These are phyloP conservation scores for Metschnikowia borealis DNA, from an alignment of 805 yeast species.

Conservation along the genomic window DNA sequence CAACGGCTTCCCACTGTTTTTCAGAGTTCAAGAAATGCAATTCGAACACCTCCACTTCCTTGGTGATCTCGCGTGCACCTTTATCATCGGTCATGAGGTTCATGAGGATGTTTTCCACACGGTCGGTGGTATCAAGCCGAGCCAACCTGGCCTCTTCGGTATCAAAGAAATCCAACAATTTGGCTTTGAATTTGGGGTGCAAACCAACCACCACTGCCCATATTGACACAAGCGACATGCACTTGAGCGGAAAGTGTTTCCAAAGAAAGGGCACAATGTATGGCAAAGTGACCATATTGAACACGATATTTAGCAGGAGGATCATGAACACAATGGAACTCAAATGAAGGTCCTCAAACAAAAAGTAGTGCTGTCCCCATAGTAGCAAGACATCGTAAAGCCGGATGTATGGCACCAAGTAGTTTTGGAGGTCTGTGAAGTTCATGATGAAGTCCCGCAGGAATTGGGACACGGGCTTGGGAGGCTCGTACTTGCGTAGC, in stretches of 20 bases:
- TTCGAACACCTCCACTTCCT: constrained; percentile 59
- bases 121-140: constrained; percentile 45
- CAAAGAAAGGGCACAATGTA: constrained; percentile 29
- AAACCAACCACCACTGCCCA: constrained; percentile 46
- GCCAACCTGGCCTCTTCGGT: constrained; percentile 64
- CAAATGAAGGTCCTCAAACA: constrained; percentile 57
- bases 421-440: constrained; percentile 80
- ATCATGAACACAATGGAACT: constrained; percentile 50
- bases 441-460: constrained; percentile 75
- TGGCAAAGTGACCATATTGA: constrained; percentile 27
- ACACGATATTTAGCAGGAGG: constrained; percentile 22
- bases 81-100: constrained; percentile 9
- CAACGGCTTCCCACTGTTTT: constrained; percentile 61
- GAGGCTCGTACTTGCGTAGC: constrained; percentile 44
- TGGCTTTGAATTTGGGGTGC: constrained; percentile 54
- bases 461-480: constrained; percentile 73
- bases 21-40: constrained; percentile 50
- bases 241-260: constrained; percentile 25
- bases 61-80: constrained; percentile 5
- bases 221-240: constrained; percentile 32
- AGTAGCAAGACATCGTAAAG: constrained; percentile 55
- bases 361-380: constrained; percentile 53
- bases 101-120: constrained; percentile 39
- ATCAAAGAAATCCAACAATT: constrained; percentile 43
- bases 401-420: constrained; percentile 61